Percentiles rank a stretch among this genome's conserved stretches.
Conservation (phyloP, 148 eudicot species). For the Chenopodium formosanum region DNA sequence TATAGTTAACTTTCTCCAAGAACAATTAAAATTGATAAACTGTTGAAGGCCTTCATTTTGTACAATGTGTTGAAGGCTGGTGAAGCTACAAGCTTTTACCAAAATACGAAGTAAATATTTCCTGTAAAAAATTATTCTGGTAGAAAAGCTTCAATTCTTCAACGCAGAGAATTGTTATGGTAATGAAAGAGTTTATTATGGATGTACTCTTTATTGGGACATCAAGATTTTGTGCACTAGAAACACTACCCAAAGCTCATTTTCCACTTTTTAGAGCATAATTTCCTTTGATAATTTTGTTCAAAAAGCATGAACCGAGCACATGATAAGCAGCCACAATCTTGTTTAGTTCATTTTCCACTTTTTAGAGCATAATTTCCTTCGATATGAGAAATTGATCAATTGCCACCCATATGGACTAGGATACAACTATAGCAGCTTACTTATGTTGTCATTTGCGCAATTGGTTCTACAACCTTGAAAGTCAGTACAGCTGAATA, state of each 20-base stretch:
- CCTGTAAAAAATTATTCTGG: neutral
- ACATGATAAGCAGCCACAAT: too few species aligned
- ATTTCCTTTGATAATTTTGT: too few species aligned
- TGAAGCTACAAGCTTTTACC: neutral
- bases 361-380: too few species aligned
- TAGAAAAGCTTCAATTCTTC: neutral
- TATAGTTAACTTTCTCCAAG: too few species aligned
- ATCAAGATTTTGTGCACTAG: neutral
- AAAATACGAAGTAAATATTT: neutral
- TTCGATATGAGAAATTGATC: neutral
- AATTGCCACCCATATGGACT: neutral
- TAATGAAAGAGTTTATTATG: neutral
- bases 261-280: too few species aligned
- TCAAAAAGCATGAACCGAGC: too few species aligned
- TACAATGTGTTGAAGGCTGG: neutral
- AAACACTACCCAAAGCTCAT: too few species aligned
- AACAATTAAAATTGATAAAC: too few species aligned
- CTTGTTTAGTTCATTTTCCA: too few species aligned
- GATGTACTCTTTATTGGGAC: neutral
- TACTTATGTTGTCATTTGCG: too few species aligned
- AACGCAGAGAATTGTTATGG: neutral
- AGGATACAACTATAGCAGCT: too few species aligned
- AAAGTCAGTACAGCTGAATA: neutral
- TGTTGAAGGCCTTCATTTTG: neutral
- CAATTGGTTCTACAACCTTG: too few species aligned